Evolutionary conservation across 179 eudicot genomes (phyloP).

Genomic region (Kewa caespitosa): DNA sequence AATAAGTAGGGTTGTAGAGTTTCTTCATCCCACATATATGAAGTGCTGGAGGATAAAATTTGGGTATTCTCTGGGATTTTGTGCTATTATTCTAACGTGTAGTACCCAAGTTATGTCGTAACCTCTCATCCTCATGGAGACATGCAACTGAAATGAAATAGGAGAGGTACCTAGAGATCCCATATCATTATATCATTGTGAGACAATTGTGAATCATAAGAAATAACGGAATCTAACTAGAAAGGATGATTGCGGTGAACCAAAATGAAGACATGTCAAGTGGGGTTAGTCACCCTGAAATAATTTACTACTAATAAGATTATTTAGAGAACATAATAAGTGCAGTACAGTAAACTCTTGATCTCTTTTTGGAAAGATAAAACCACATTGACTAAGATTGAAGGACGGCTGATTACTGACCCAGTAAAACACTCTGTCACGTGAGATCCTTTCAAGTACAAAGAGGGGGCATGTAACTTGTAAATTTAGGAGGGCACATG

Average conservation of each 20-base stretch:
- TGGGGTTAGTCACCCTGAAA: constrained; percentile 19
- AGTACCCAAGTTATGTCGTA: too few species aligned
- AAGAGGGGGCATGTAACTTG: constrained; percentile 34
- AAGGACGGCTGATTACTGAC: constrained; percentile 40
- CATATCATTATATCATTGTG: not conserved
- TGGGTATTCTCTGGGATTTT: too few species aligned
- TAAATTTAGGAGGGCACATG: constrained; percentile 36
- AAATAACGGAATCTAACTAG: constrained; percentile 7
- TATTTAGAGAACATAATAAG: constrained; percentile 21
- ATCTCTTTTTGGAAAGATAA: constrained; percentile 45
- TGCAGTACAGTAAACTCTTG: constrained; percentile 29
- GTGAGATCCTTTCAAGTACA: constrained; percentile 46
- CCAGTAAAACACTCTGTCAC: constrained; percentile 37
- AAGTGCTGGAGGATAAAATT: too few species aligned
- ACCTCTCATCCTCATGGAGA: too few species aligned
- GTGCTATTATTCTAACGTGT: too few species aligned
- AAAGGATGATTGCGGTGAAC: constrained; percentile 18
- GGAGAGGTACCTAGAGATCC: not conserved
- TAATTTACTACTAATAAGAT: constrained; percentile 22
- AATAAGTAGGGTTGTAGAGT: too few species aligned
- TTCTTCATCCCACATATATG: too few species aligned
- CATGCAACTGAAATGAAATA: too few species aligned
- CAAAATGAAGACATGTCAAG: constrained; percentile 24
- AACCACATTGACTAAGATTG: constrained; percentile 40
- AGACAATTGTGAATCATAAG: constrained; percentile 13